A percentile compares a stretch with the other conserved stretches of the same genome.
These are phyloP conservation scores for Dothiorella sarmentorum DNA, from an alignment of 2,329 filamentous ascomycete genomes.

Conservation along the genomic window DNA sequence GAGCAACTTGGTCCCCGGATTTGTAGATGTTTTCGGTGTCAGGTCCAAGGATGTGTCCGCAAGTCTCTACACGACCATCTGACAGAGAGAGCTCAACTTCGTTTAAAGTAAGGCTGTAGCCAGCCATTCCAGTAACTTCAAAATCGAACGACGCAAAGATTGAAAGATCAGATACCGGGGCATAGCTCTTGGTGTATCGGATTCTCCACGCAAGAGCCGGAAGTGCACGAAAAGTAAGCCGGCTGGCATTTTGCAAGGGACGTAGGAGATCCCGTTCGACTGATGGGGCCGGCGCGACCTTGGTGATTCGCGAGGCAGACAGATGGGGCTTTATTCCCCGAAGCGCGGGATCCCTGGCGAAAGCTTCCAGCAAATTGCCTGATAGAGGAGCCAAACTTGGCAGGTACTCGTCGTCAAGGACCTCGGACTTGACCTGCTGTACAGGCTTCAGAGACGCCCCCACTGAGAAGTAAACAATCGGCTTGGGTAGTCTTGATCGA, in stretches of 20 bases:
- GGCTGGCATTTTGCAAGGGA: slow-evolving; percentile 62
- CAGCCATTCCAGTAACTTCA: slow-evolving; percentile 68
- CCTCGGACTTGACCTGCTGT: slow-evolving; percentile 42
- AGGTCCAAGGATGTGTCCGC: slow-evolving; percentile 43
- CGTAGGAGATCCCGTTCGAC: slow-evolving; percentile 57
- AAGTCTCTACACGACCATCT: slow-evolving; percentile 57
- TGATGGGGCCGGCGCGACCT: slow-evolving; percentile 66
- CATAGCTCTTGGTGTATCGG: slow-evolving; percentile 64
- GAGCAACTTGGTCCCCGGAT: slow-evolving; percentile 71
- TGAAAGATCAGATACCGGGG: slow-evolving; percentile 49
- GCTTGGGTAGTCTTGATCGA: slow-evolving; percentile 62
- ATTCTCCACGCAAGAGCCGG: slow-evolving; percentile 71
- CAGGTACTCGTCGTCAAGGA: slow-evolving; percentile 60
- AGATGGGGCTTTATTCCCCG: slow-evolving; percentile 62
- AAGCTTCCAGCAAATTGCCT: slow-evolving; percentile 73
- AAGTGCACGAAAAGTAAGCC: slow-evolving; percentile 60
- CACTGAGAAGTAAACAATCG: slow-evolving; percentile 61
- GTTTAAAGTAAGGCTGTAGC: slow-evolving; percentile 62
- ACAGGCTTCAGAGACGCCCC: slow-evolving; percentile 55
- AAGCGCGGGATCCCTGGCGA: slow-evolving; percentile 63
- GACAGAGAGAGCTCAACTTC: slow-evolving; percentile 56
- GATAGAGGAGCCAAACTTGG: slow-evolving; percentile 66
- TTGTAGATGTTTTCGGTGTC: slow-evolving; percentile 58
- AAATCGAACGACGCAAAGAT: slow-evolving; percentile 70
- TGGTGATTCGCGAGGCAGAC: slow-evolving; percentile 70